phyloP scores from a whole-genome alignment of 139 green algal species.

The Chlorella ohadii region DNA sequence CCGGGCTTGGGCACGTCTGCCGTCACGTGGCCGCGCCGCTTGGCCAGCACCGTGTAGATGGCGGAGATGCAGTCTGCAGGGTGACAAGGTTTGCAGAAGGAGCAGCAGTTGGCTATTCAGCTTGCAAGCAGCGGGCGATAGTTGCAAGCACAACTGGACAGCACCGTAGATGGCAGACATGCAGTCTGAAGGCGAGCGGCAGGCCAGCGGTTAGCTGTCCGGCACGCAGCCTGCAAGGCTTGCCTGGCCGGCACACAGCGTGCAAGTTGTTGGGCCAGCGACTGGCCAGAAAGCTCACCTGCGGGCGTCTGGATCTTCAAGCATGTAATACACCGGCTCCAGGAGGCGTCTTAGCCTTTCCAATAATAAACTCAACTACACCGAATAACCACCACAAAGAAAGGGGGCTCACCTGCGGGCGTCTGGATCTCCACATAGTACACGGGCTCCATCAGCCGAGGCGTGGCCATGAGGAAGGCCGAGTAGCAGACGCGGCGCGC shows the following conservation, averaged over 20 bases:
- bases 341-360: conserved; percentile 82
- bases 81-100: too few species aligned
- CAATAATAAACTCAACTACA: too few species aligned
- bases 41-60: conserved; percentile 97
- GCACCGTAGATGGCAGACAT: conserved; percentile 91
- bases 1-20: conserved; percentile 83
- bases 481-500: conserved; percentile 90
- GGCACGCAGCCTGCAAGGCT: too few species aligned
- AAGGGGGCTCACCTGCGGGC: conserved; percentile 44
- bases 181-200: conserved; percentile 95
- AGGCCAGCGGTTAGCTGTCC: too few species aligned
- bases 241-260: too few species aligned
- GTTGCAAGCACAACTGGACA: background rate
- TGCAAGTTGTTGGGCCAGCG: too few species aligned
- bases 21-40: conserved; percentile 95
- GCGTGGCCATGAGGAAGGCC: conserved; percentile 97
- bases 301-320: conserved; percentile 60
- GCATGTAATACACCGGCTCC: conserved; percentile 92
- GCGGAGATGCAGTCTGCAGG: conserved; percentile 94
- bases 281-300: too few species aligned
- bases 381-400: background rate
- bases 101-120: background rate
- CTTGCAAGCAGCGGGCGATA: background rate
- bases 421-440: conserved; percentile 78
- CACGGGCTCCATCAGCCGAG: conserved; percentile 97